These are phyloP conservation scores for Ceratocystis albifundus DNA, from an alignment of 2,329 filamentous ascomycete genomes.

Conservation along the genomic window DNA sequence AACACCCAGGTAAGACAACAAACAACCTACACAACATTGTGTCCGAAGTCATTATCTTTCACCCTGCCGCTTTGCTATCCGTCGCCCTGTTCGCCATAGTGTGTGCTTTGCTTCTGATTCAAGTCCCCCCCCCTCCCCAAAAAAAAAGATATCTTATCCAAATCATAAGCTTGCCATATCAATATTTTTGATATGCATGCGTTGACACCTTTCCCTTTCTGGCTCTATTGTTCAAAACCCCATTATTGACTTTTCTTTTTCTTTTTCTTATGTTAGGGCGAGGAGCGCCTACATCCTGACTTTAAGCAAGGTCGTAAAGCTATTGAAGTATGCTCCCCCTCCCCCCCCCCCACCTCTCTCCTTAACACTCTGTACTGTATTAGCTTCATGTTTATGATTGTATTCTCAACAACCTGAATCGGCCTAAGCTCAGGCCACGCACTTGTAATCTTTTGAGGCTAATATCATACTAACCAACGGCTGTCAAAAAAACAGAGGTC, in stretches of 20 bases:
- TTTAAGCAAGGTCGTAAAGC: constrained; percentile 91
- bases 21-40: background rate
- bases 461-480: background rate
- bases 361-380: constrained; percentile 24
- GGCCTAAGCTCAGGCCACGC: background rate
- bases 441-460: background rate
- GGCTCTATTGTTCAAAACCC: background rate
- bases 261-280: constrained; percentile 49
- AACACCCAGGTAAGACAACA: constrained; percentile 77
- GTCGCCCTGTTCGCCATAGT: background rate
- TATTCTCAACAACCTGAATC: background rate
- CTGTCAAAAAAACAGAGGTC: constrained; percentile 53
- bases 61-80: constrained; percentile 24
- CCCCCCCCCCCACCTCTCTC: constrained; percentile 3
- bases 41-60: constrained; percentile 24
- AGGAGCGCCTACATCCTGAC: constrained; percentile 87
- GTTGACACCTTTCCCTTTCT: background rate
- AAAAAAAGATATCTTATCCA: background rate
- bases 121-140: background rate
- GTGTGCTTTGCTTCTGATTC: background rate
- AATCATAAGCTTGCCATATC: background rate
- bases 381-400: background rate
- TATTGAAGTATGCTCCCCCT: constrained; percentile 69
- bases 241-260: constrained; percentile 25
- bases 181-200: background rate